A percentile compares a stretch with the other conserved stretches of the same genome.
Evolutionary conservation across 169 alveolate species (phyloP).

Genomic region (Eimeria praecox): DNA sequence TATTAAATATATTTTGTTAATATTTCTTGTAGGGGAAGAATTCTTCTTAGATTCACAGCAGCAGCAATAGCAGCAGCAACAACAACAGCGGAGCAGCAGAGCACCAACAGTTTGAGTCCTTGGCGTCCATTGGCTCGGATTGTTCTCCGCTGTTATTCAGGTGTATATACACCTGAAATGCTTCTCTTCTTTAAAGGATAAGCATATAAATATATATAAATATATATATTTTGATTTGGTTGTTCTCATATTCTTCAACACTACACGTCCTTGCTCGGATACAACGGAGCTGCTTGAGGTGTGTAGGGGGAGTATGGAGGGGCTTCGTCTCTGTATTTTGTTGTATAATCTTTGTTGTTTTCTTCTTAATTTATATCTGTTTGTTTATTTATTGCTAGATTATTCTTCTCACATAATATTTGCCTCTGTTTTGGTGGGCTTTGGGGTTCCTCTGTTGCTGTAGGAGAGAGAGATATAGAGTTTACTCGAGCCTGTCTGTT

Average conservation of each 20-base stretch:
- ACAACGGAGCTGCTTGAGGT: neutral
- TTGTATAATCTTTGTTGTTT: neutral
- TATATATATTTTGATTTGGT: no score
- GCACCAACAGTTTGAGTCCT: neutral
- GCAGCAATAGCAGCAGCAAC: neutral
- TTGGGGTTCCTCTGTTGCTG: neutral
- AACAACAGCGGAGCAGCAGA: neutral
- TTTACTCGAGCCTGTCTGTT: no score
- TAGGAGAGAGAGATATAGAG: no score
- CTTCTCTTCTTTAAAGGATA: neutral
- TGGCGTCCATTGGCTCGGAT: neutral
- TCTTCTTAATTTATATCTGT: neutral
- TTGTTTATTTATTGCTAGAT: neutral
- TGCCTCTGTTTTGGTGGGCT: neutral
- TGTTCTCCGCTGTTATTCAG: neutral
- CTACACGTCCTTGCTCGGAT: neutral
- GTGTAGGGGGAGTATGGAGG: neutral
- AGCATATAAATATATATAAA: no score
- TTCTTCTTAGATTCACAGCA: neutral
- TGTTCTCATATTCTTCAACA: neutral
- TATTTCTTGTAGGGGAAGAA: neutral
- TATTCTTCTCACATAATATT: neutral
- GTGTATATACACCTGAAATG: neutral
- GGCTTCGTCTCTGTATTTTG: neutral
- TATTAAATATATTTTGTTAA: no score